These are phyloP conservation scores for Aspergillus phoenicis DNA, from an alignment of 2,329 filamentous ascomycete genomes.

Conservation along the genomic window DNA sequence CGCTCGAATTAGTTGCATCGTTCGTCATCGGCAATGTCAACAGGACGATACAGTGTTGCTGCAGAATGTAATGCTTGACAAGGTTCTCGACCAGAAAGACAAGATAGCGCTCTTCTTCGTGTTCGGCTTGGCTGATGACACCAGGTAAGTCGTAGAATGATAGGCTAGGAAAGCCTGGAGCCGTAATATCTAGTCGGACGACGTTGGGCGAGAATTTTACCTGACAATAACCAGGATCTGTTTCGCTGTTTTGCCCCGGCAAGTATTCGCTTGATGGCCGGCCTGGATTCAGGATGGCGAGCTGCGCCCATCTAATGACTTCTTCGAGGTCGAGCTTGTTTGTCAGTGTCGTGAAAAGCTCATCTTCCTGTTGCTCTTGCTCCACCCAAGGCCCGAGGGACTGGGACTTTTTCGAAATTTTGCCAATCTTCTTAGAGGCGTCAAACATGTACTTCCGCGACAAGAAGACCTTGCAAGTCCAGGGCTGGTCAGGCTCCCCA, in stretches of 20 bases:
- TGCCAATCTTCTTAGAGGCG: conserved; percentile 36
- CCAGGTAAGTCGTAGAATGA: conserved; percentile 87
- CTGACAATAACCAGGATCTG: conserved; percentile 37
- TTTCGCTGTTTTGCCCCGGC: conserved; percentile 50
- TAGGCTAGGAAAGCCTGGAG: conserved; percentile 69
- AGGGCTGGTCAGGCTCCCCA: conserved; percentile 49
- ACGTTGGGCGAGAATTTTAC: conserved; percentile 82
- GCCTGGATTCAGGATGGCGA: conserved; percentile 72
- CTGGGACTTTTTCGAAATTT: conserved; percentile 53
- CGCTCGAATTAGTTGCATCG: conserved; percentile 74
- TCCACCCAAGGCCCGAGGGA: conserved; percentile 69
- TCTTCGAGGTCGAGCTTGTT: conserved; percentile 66
- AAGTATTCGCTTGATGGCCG: conserved; percentile 57
- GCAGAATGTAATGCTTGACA: conserved; percentile 68
- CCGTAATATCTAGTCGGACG: conserved; percentile 73
- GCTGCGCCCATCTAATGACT: conserved; percentile 72
- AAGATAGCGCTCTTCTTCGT: conserved; percentile 66
- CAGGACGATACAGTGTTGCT: conserved; percentile 72
- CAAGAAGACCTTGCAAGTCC: conserved; percentile 70
- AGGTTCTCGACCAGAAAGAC: conserved; percentile 73
- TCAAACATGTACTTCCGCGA: conserved; percentile 65
- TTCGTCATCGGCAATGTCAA: conserved; percentile 76
- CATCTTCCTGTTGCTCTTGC: conserved; percentile 44
- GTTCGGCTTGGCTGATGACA: conserved; percentile 70
- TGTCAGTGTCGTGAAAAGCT: conserved; percentile 65